Base-by-base conservation (phyloP, 2,329 filamentous ascomycete species). In the Trichothecium roseum region DNA sequence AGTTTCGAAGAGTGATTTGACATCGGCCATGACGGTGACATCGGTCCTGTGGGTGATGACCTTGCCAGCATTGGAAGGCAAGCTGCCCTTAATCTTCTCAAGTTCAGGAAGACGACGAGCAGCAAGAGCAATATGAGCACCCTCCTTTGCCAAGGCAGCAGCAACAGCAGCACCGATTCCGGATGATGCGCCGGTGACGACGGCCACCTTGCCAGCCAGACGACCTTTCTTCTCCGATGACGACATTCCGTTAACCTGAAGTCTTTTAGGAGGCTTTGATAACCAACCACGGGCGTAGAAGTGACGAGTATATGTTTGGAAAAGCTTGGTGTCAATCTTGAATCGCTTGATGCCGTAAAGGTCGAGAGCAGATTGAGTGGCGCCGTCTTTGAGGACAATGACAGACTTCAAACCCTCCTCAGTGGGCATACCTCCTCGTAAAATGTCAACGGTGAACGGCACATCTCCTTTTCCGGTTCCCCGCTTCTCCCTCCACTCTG, bases 281-380 rank as follows among this genome's bases (percentile, higher is more conserved):
- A 89, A 65, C 84, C 84, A 89, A 30, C 84, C 84, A 53, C 84
- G 66, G 14, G 81, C 81, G 50, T 81, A 88, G 68, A 84, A 89
- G 53, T 88, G 81, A 13, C 84, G 79, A 16, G 80, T 74, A 51
- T 89, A 89, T 0, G 78, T 88, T 53, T 84, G 78, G 6, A 87
- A 69, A n/a, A 89, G 62, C 12, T 73, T 66, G 14, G 59, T 63
- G 49, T 87, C 80, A 17, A 87, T 79, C 54, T 76, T 78, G 2
- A 81, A 79, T 5, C 82, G 69, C 44, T 75, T 64, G 2, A 87
- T 40, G 48, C 67, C 46, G 59, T 69, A 51, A 57, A 53, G 45
- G 5, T 57, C 53, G 12, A 75, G 72, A 34, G 75, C 66, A 1
- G 79, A 73, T 29, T 71, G 66, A 0, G 84, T 88, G 35, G 70